Evolutionary conservation across 2,329 filamentous ascomycete genomes (phyloP).

Genomic region (Myriosclerotinia curreyana): DNA sequence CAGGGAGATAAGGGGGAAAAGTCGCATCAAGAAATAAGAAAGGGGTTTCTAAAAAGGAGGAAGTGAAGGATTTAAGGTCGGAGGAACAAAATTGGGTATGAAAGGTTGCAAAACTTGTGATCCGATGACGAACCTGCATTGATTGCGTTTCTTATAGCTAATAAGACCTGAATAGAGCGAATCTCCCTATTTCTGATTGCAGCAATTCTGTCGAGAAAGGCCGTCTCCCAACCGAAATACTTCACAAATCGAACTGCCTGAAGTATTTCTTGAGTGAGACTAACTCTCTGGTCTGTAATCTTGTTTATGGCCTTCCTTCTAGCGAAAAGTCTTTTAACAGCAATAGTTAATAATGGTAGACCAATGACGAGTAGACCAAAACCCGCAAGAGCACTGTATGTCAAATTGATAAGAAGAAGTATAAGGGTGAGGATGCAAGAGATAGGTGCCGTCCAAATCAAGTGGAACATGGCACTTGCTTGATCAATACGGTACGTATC

Average conservation of each 20-base stretch:
- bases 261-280: conserved; percentile 87
- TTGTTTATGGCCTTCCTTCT: conserved; percentile 83
- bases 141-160: conserved; percentile 68
- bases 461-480: conserved; percentile 83
- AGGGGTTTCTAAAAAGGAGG: neutral
- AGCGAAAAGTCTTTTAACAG: conserved; percentile 72
- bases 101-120: neutral
- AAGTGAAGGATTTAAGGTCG: neutral
- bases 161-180: conserved; percentile 73
- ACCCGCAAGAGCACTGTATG: conserved; percentile 84
- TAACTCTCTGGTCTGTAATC: conserved; percentile 87
- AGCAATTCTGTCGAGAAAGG: conserved; percentile 74
- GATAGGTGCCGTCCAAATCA: conserved; percentile 84
- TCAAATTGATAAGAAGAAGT: conserved; percentile 80
- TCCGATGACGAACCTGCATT: conserved; percentile 38
- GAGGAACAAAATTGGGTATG: neutral
- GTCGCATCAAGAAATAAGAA: neutral
- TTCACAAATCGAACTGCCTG: conserved; percentile 93
- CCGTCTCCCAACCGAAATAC: conserved; percentile 91
- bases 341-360: conserved; percentile 71
- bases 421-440: conserved; percentile 74
- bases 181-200: conserved; percentile 76
- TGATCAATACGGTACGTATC: conserved; percentile 92
- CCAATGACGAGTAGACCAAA: conserved; percentile 78
- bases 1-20: neutral